Base-by-base conservation (phyloP, 768 basidiomycete genomes). In the Phylloporus rhodoxanthus region DNA sequence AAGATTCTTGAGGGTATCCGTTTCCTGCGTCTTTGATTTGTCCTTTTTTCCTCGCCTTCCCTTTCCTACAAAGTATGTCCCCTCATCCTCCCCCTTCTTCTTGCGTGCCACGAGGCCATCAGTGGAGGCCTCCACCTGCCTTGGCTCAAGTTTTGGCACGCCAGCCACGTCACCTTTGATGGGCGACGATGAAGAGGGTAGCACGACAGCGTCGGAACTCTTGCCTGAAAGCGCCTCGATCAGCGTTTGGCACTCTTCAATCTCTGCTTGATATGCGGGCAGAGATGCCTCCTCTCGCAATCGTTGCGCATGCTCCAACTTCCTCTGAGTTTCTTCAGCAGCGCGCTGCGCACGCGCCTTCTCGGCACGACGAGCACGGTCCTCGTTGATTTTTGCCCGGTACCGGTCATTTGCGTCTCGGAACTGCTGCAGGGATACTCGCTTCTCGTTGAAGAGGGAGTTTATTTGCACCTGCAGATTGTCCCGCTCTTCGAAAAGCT, bases 191-290 rank as follows among this genome's bases (percentile, higher is more conserved):
- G 69, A 63, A n/a, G 75, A 70, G 50, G 78, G 72, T 55, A 73
- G 66, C 11, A 71, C 67, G 29, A 70, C 69, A 33, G 71, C 69
- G 13, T 73, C 77, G 34, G 71, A 71, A 38, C 70, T 68, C 68
- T 84, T 87, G 20, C 86, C 86, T 15, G 78, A 82, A 70, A 96
- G 82, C 63, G 75, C 82, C 67, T 92, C 87, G 63, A 95, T 85
- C 56, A 96, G 81, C 4, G 87, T 95, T 63, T 90, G 86, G 72
- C 93, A 97, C 66, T 98, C 96, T 72, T 98, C 91, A 60, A 99
- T 92, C 66, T 97, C 82, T 46, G 82, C 76, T 61, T 91, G 89
- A 77, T 80, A 98, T 0, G 96, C 96, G 23, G 96, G 94, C 20
- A 77, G 62, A 51, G 84, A 81, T 20, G 96, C 96, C 65, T 98